Percentiles rank a stretch among this genome's conserved stretches.
Evolutionary conservation across 805 yeast genomes (phyloP).

Genomic region (Sugiyamaella mastotermitis): DNA sequence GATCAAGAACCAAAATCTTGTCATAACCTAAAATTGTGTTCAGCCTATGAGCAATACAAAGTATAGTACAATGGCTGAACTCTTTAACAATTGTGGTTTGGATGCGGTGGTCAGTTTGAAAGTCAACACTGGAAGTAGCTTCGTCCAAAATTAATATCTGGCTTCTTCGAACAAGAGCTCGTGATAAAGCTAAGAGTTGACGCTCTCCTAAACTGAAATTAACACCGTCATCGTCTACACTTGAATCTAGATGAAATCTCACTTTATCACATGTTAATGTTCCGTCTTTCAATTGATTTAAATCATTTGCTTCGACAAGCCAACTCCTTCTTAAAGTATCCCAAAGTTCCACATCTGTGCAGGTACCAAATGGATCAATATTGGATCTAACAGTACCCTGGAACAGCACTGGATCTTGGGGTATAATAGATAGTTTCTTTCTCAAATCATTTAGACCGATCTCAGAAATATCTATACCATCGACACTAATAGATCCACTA

Average conservation of each 20-base stretch:
- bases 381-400: slow-evolving; percentile 72
- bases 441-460: slow-evolving; percentile 67
- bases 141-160: slow-evolving; percentile 65
- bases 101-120: slow-evolving; percentile 63
- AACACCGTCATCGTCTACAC: slow-evolving; percentile 65
- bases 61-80: slow-evolving; percentile 56
- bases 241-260: slow-evolving; percentile 56
- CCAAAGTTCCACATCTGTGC: slow-evolving; percentile 58
- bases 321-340: slow-evolving; percentile 57
- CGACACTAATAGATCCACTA: slow-evolving; percentile 52
- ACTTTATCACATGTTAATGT: slow-evolving; percentile 31
- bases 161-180: slow-evolving; percentile 62
- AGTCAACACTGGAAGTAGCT: slow-evolving; percentile 74
- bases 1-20: slow-evolving; percentile 51
- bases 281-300: slow-evolving; percentile 30
- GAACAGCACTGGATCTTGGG: slow-evolving; percentile 85
- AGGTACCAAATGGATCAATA: slow-evolving; percentile 65
- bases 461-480: slow-evolving; percentile 57
- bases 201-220: slow-evolving; percentile 71
- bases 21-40: slow-evolving; percentile 58
- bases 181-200: slow-evolving; percentile 61
- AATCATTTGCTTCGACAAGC: slow-evolving; percentile 32
- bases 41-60: slow-evolving; percentile 70
- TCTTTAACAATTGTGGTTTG: slow-evolving; percentile 56
- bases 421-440: slow-evolving; percentile 72